Evolutionary conservation across 2,329 filamentous ascomycete genomes (phyloP).

Genomic region (Penicillium oxalicum): DNA sequence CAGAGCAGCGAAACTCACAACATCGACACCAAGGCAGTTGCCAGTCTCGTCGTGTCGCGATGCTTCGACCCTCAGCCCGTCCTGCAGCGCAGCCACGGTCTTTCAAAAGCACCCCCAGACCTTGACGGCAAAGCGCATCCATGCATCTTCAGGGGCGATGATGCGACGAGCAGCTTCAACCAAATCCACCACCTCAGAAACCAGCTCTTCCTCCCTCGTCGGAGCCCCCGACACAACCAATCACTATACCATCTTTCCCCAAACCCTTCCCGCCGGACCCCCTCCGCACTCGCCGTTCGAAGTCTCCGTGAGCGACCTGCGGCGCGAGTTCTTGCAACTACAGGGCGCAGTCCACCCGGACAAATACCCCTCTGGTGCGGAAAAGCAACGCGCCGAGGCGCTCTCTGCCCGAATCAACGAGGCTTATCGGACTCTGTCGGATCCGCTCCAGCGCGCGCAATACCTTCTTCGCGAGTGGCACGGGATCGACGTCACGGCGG

Average conservation of each 20-base stretch:
- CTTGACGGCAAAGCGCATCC: neutral
- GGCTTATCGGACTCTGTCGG: slow-evolving; percentile 77
- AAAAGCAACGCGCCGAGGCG: slow-evolving; percentile 62
- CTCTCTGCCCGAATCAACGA: slow-evolving; percentile 82
- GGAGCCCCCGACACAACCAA: slow-evolving; percentile 44
- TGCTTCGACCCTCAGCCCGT: slow-evolving; percentile 14
- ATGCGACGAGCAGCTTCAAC: slow-evolving; percentile 18
- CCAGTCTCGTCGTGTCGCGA: slow-evolving; percentile 6
- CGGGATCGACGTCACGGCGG: slow-evolving; percentile 66
- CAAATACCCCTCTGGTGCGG: slow-evolving; percentile 43
- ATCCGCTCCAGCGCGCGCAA: slow-evolving; percentile 77
- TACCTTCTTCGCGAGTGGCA: slow-evolving; percentile 65
- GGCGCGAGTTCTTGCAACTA: slow-evolving; percentile 77
- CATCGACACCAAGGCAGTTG: slow-evolving; percentile 5
- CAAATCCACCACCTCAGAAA: slow-evolving; percentile 2
- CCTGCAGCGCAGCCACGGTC: slow-evolving; percentile 3
- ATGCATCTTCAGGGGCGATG: neutral
- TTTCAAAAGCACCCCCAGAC: neutral
- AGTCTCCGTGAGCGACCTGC: slow-evolving; percentile 64
- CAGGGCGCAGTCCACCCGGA: slow-evolving; percentile 53
- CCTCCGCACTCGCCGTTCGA: slow-evolving; percentile 72
- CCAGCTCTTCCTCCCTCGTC: slow-evolving; percentile 8
- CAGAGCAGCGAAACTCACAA: neutral
- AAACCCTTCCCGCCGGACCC: slow-evolving; percentile 67
- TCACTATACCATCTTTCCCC: slow-evolving; percentile 84